These are phyloP conservation scores for Colletotrichum horii DNA, from an alignment of 2,329 filamentous ascomycete species.

Conservation along the genomic window DNA sequence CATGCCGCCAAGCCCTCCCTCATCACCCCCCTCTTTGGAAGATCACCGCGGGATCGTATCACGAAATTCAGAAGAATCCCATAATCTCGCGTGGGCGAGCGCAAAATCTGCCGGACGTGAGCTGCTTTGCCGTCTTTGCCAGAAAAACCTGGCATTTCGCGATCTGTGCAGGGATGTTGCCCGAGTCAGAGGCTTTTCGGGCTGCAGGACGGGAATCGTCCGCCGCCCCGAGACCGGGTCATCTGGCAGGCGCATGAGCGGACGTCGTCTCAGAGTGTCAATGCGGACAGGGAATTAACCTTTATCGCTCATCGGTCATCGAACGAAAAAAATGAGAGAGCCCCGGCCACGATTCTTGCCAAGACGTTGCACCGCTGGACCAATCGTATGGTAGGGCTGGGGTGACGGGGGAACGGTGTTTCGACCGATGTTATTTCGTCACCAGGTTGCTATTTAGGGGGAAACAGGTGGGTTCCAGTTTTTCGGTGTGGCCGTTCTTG, in stretches of 20 bases:
- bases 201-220: slow-evolving; percentile 1
- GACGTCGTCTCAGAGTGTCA: slow-evolving; percentile 4
- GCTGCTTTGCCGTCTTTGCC: background rate
- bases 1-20: background rate
- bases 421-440: slow-evolving; percentile 4
- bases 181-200: slow-evolving; percentile 1
- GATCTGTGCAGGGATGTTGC: slow-evolving; percentile 1
- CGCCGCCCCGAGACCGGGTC: background rate
- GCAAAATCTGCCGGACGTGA: background rate
- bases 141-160: background rate
- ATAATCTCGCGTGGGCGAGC: background rate
- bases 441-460: background rate
- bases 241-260: slow-evolving; percentile 5
- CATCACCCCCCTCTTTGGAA: background rate
- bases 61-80: background rate
- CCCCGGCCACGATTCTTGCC: background rate
- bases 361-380: background rate
- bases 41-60: background rate
- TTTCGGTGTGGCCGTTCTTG: slow-evolving; percentile 4
- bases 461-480: background rate
- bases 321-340: background rate
- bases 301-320: background rate
- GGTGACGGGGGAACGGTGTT: background rate
- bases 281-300: background rate
- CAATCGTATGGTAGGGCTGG: background rate